Evolutionary conservation across 1,284 basidiomycete genomes (phyloP), one percentile per base, ranked within the genome.

Genomic region (Boletus semigastroideus): DNA sequence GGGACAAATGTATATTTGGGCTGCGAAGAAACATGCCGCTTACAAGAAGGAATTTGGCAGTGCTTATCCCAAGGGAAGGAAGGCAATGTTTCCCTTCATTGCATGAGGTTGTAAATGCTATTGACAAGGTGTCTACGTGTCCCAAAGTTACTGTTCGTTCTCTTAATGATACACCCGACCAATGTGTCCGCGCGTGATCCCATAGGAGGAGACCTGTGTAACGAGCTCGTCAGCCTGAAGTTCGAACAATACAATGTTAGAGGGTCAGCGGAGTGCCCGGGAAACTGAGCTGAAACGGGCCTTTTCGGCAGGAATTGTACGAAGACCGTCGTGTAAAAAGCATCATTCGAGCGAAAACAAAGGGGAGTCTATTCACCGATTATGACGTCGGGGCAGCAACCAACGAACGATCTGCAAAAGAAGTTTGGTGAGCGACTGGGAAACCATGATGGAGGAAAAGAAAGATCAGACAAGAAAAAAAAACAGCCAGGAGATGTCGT

Each of bases 11-110:
- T 75, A 78, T 22, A 62, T 83, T 12, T 99, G 96, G 97, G 94
- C 96, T 12, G 65, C 83, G 42, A 94, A 95, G 78, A 99, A 98
- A 76, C 94, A 98, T 68, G 77, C 74, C 55, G 80, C 81, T 54
- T 99, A 99, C 76, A 93, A 87, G 78, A 92, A 88, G 67, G 95
- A 98, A 71, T 98, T 98, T 64, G 92, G 92, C 36, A 85, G 84
- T 60, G 83, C 88, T 57, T 95, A 93, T 66, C 92, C 93, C 1
- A 78, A 75, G 54, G 71, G 70, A 42, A 78, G 93, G 69, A 92
- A 87, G 71, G 85, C 84, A 42, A 87, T 96, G 73, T 78, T 94
- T 65, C 94, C 93, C 2, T 92, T 90, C 42, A 52, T 67, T 40
- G 68, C 67, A 11, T 67, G 41, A 42, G 5, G 3, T 0, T 5